Evolutionary conservation across 2,329 filamentous ascomycete species (phyloP), one percentile per base, ranked within the genome.

Genomic region (Alternaria sp.): DNA sequence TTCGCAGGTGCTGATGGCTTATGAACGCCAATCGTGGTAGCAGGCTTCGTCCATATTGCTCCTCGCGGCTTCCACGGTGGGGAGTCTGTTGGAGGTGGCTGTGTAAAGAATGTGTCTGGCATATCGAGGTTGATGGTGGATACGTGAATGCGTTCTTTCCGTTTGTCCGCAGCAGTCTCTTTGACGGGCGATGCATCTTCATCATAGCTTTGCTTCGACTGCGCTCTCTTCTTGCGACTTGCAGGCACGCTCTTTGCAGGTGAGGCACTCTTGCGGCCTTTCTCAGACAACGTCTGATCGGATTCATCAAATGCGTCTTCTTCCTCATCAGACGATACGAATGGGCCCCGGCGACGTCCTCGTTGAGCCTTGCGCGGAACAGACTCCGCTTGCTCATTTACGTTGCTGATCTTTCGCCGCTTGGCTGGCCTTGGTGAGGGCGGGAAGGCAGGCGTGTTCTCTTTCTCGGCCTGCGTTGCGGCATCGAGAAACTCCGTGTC

Each of bases 401-500:
- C 55, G 23, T 69, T 67, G 55, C 63, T 66, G 26, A 77, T 63
- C 65, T 75, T 78, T 47, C 73, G 75, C 30, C 81, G 75, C 71
- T 82, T 83, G 58, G 68, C 63, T 25, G 77, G 73, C 59, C 77
- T 72, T 58, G 78, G 75, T 55, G 76, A 80, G 43, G 68, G 55
- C 41, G 65, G 77, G 65, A 80, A 79, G 72, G 70, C 62, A 53
- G 72, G 67, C 60, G 78, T 66, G 41, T 70, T 69, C 59, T 73
- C 68, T 26, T 71, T 71, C 69, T 81, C 80, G 5, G 79, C 79
- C 66, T 89, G 86, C 41, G 86, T 88, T 21, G 89, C 83, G 7
- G 86, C 89, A 37, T 85, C 81, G 47, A 91, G 83, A 62, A 92
- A 81, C 68, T 90, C 89, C 71, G 90, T 89, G 64, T 92, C 90